Conservation (phyloP, 2,329 filamentous ascomycete genomes). For the Geosmithia flava region DNA sequence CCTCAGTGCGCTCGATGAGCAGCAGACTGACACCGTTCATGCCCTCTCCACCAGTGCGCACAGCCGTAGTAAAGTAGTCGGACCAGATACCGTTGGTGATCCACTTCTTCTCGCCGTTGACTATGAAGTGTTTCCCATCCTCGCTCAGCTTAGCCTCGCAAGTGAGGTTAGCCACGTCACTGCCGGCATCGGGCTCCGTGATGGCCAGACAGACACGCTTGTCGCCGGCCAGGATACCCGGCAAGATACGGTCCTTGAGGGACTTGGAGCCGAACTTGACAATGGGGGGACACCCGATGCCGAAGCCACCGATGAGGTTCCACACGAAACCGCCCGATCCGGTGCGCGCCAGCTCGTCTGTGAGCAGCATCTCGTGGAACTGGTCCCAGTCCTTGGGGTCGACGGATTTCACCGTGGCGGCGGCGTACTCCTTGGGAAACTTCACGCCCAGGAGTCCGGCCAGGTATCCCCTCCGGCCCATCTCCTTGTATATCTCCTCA, state of each 20-base stretch:
- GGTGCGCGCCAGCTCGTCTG: conserved; percentile 81
- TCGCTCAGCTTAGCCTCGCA: conserved; percentile 92
- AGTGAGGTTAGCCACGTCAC: conserved; percentile 87
- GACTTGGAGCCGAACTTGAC: conserved; percentile 84
- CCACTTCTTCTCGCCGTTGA: conserved; percentile 99
- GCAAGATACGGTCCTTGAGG: conserved; percentile 77
- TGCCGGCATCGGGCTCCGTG: conserved; percentile 90
- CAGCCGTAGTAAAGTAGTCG: conserved; percentile 77
- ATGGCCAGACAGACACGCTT: conserved; percentile 98
- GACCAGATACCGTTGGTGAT: conserved; percentile 96
- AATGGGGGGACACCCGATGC: conserved; percentile 84
- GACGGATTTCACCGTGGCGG: conserved; percentile 56
- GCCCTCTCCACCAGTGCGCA: conserved; percentile 75
- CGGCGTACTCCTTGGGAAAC: conserved; percentile 66
- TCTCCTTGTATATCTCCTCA: conserved; percentile 82
- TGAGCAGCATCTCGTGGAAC: conserved; percentile 94
- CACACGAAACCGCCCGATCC: conserved; percentile 91
- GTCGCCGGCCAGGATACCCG: conserved; percentile 78
- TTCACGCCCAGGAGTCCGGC: conserved; percentile 79
- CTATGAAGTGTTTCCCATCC: conserved; percentile 97
- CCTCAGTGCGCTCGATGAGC: conserved; percentile 81
- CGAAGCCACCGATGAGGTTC: conserved; percentile 94
- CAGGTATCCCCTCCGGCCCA: conserved; percentile 86
- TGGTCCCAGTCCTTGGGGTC: conserved; percentile 87
- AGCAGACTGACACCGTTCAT: conserved; percentile 91